Conservation (phyloP, 2,329 filamentous ascomycete species). For the Phyllosticta ampelicida region DNA sequence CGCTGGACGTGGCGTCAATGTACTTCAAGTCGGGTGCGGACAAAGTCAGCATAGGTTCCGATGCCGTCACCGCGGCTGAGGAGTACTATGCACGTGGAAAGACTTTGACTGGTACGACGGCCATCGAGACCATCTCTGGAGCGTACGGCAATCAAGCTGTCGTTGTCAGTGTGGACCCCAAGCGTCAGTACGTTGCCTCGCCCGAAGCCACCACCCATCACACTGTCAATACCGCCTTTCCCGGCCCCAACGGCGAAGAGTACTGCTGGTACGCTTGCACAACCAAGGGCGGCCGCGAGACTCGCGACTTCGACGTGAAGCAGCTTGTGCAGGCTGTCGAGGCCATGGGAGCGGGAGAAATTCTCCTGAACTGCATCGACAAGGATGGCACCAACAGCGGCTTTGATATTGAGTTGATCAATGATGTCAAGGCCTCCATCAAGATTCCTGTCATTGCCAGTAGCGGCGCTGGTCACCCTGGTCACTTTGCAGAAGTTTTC, state of each 20-base stretch:
- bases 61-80: conserved; percentile 87
- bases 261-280: conserved; percentile 98
- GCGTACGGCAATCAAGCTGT: conserved; percentile 97
- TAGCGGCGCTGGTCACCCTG: conserved; percentile 79
- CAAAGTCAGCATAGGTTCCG: conserved; percentile 93
- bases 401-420: conserved; percentile 86
- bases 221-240: conserved; percentile 58
- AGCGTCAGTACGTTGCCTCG: conserved; percentile 69
- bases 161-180: conserved; percentile 89
- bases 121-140: conserved; percentile 87
- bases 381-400: conserved; percentile 89
- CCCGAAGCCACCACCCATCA: conserved; percentile 62
- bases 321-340: conserved; percentile 83
- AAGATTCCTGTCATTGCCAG: conserved; percentile 92
- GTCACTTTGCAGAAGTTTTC: conserved; percentile 88
- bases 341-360: conserved; percentile 90
- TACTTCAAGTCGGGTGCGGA: conserved; percentile 97
- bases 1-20: conserved; percentile 85
- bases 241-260: conserved; percentile 64
- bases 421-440: conserved; percentile 75
- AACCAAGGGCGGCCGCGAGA: conserved; percentile 88
- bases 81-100: conserved; percentile 67
- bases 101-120: conserved; percentile 66
- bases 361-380: conserved; percentile 95
- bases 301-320: conserved; percentile 84